Base-by-base conservation (phyloP, 139 green algal species). In the Tetraselmis striata region DNA sequence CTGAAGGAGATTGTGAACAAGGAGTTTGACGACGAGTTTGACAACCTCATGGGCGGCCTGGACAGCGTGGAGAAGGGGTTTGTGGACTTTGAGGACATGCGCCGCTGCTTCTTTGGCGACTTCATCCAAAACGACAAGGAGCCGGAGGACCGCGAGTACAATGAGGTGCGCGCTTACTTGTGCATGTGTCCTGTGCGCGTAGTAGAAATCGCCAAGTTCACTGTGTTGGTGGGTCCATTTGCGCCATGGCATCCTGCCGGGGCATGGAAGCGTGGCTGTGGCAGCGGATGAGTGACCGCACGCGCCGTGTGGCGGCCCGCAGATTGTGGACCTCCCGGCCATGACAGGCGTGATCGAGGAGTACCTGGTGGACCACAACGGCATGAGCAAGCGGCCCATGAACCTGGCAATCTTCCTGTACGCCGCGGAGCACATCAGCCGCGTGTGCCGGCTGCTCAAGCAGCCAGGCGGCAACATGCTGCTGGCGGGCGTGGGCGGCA, bases 391-490 rank as follows among this genome's bases (percentile, higher is more conserved):
- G 88, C 85, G 86, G 0, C 92, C 92, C 23, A 93, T 96, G 93
- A 92, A 93, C 77, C 88, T 96, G 31, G 93, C 90, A 18, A 87
- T 96, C 81, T 95, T 96, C 83, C 85, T 93, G 25, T 94, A 93
- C 83, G 93, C 92, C 5, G 85, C 94, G 74, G 91, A 95, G 88
- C 93, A 96, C 77, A 82, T 96, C 5, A 88, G 80, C 1, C 87
- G 92, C 78, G 90, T 95, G 31, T 91, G 88, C 84, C 81, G 90
- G 26, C 81, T 93, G 32, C 83, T 96, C 28, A 91, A 89, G 29
- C 91, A 94, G 88, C 92, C 92, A 23, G 89, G 90, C 29, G 92
- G 92, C 30, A 89, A 96, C 83, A 86, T 91, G 83, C 89, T 96
- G 88, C 86, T 95, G 77, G 90, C 94, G 32, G 92, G 92, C 31